Evolutionary conservation across 1,284 basidiomycete genomes (phyloP), one percentile per base, ranked within the genome.

Genomic region (Tremellales sp.): DNA sequence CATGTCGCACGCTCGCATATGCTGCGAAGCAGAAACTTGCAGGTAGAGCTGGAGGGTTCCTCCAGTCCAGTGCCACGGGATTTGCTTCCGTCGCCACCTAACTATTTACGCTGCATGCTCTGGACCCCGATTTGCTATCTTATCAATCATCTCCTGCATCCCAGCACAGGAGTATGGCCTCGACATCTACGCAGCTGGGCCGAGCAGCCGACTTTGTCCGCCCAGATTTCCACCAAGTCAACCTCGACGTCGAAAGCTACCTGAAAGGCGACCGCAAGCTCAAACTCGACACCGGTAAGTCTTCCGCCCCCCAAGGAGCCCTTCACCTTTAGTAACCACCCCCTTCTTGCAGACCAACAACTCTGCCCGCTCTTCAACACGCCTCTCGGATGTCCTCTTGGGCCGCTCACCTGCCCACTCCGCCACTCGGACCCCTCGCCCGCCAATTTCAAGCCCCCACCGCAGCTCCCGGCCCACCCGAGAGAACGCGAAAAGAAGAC

Each of bases 191-290:
- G 18, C 48, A 51, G 28, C 53, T 70, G 6, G 67, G 67, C 12
- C 50, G 61, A 34, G 61, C 65, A 16, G 60, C 65, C 62, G 89
- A 93, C 72, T 78, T 89, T 53, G 78, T 94, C 39, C 75, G 83
- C 54, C 88, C 89, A 5, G 89, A 94, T 65, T 94, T 95, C 64
- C 87, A 93, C 68, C 93, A 97, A 68, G 86, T 90, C 63, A 90
- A 87, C 66, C 86, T 97, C 53, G 76, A 79, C 44, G 83, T 89
- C 51, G 94, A 98, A 71, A 65, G 75, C 6, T 89, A 83, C 68
- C 79, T 94, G 60, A 97, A 97, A 73, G 76, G 79, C 39, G 84
- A 92, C 43, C 80, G 92, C 27, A 81, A 82, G 16, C 74, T 97
- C 66, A 94, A 93, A 72, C 83, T 98, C 40, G 94, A 97, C 75